These are phyloP conservation scores for Termitomyces sp. DNA, from an alignment of 768 basidiomycete genomes.

Conservation along the genomic window DNA sequence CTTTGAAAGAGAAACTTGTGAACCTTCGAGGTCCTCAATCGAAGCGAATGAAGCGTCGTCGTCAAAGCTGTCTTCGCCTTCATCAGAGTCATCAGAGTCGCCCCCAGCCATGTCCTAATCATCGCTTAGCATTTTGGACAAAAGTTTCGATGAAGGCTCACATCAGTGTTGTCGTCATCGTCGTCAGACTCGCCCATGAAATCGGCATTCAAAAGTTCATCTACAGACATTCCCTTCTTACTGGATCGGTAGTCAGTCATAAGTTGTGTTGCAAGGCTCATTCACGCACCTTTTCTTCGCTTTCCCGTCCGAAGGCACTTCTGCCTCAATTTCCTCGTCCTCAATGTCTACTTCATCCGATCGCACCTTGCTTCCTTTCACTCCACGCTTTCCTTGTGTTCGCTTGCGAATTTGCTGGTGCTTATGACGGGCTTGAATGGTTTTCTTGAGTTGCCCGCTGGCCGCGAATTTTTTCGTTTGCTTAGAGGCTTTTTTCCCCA, in stretches of 20 bases:
- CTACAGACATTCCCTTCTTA: constrained; percentile 59
- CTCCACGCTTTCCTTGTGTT: constrained; percentile 52
- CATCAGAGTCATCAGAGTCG: constrained; percentile 27
- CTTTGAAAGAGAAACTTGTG: constrained; percentile 3
- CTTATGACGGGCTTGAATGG: constrained; percentile 79
- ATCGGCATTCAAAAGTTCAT: constrained; percentile 65
- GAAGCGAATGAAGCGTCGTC: constrained; percentile 70
- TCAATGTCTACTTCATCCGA: constrained; percentile 25
- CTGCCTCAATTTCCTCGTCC: constrained; percentile 27
- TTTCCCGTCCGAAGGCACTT: constrained; percentile 10
- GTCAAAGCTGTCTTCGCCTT: constrained; percentile 35
- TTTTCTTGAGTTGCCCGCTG: constrained; percentile 83
- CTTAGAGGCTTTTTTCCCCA: constrained; percentile 64
- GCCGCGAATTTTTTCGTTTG: constrained; percentile 84
- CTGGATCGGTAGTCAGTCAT: constrained; percentile 16
- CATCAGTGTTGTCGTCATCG: constrained; percentile 29
- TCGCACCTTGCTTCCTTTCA: constrained; percentile 29
- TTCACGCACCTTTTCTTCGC: constrained; percentile 11
- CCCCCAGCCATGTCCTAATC: constrained; percentile 20
- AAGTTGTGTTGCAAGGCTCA: not conserved
- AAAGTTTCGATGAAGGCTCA: not conserved
- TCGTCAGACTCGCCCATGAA: constrained; percentile 66
- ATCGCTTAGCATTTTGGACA: constrained; percentile 1
- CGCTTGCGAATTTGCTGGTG: constrained; percentile 73
- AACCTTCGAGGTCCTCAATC: constrained; percentile 74